Conservation (phyloP, 257 asterid species). For the Nicotiana obtusifolia region DNA sequence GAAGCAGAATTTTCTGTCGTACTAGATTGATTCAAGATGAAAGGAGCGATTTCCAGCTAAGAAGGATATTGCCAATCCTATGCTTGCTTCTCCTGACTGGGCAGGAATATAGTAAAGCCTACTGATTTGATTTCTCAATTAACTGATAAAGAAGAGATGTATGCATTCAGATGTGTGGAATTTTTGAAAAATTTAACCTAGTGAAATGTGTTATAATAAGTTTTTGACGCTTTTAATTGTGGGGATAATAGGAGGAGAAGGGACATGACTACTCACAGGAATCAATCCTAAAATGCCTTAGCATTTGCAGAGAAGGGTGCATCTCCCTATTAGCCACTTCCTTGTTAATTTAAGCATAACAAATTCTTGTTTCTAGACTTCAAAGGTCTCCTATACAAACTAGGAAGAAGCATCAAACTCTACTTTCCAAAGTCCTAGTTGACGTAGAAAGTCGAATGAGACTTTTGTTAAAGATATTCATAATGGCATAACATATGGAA, state of each 20-base stretch:
- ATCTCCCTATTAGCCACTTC: neutral
- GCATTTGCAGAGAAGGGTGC: neutral
- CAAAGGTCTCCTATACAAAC: neutral
- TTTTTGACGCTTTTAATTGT: neutral
- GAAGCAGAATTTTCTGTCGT: neutral
- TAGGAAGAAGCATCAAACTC: neutral
- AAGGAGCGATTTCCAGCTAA: neutral
- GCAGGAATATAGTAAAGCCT: neutral
- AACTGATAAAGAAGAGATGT: neutral
- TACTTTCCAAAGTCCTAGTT: neutral
- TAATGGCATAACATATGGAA: neutral
- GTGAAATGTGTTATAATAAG: neutral
- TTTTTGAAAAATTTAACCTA: neutral
- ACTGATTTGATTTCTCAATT: neutral
- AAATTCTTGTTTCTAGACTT: neutral
- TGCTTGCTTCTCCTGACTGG: neutral
- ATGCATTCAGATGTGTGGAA: neutral
- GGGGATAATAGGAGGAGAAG: neutral
- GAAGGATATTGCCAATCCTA: neutral
- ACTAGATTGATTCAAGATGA: slow-evolving; percentile 5
- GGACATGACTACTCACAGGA: neutral
- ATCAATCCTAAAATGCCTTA: neutral
- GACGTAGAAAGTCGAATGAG: neutral
- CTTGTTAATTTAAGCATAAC: neutral
- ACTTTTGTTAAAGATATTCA: neutral